Conservation (phyloP, 768 basidiomycete genomes). For the Trichaptum fuscoviolaceum region DNA sequence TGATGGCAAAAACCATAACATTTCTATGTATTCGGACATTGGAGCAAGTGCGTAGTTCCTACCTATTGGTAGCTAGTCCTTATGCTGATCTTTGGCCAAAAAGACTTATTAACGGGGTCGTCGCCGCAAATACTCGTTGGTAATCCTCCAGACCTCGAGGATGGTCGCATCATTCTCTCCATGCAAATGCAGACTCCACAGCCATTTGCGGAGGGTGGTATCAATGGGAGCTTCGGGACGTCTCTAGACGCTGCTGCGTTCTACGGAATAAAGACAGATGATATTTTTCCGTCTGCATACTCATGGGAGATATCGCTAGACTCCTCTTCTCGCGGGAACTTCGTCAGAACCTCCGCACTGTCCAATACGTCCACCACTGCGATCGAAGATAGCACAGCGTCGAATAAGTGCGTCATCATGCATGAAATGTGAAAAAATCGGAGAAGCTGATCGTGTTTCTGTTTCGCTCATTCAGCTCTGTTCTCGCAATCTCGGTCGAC, state of each 20-base stretch:
- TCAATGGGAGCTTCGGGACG: neutral
- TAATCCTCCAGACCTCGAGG: conserved; percentile 6
- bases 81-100: conserved; percentile 8
- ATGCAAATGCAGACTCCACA: neutral
- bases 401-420: too few species aligned
- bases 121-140: conserved; percentile 9
- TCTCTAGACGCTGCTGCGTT: conserved; percentile 4
- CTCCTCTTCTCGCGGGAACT: neutral
- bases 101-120: conserved; percentile 11
- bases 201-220: neutral
- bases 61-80: neutral
- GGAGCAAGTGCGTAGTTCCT: conserved; percentile 18
- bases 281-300: neutral
- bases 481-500: conserved; percentile 13
- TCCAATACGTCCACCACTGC: conserved; percentile 3
- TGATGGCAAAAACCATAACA: conserved; percentile 22
- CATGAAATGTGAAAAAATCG: too few species aligned
- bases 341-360: neutral
- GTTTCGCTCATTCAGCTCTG: conserved; percentile 2
- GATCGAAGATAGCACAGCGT: too few species aligned
- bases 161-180: neutral
- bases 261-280: conserved; percentile 5
- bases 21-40: conserved; percentile 28
- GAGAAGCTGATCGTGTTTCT: too few species aligned
- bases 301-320: conserved; percentile 8